Percentiles rank a stretch among this genome's conserved stretches.
These are phyloP conservation scores for Ammopiptanthus mongolicus DNA, from an alignment of 306 rosid genomes.

Conservation along the genomic window DNA sequence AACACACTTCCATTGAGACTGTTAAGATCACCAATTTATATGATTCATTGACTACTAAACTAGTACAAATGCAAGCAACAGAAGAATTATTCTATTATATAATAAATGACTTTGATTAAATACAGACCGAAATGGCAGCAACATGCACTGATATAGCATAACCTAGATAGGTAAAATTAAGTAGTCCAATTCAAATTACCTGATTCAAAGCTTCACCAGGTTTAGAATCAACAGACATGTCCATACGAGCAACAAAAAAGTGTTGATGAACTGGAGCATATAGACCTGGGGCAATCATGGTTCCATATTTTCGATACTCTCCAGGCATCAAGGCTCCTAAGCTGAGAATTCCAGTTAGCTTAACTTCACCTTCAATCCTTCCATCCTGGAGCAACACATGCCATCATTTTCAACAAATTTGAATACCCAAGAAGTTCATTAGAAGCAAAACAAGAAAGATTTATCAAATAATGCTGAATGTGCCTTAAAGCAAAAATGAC, in stretches of 20 bases:
- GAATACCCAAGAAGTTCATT: not conserved
- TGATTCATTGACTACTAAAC: not conserved
- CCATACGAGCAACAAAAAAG: slow-evolving; percentile 92
- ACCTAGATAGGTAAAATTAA: not conserved
- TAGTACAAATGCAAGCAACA: not conserved
- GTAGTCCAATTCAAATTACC: slow-evolving; percentile 36
- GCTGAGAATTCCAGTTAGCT: slow-evolving; percentile 91
- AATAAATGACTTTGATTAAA: not conserved
- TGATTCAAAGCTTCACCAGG: slow-evolving; percentile 92
- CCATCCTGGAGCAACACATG: slow-evolving; percentile 66
- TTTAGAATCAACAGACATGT: slow-evolving; percentile 94
- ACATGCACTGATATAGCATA: not conserved
- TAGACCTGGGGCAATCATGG: slow-evolving; percentile 83
- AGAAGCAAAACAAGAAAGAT: not conserved
- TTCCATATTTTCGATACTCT: slow-evolving; percentile 79
- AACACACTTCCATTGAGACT: not conserved
- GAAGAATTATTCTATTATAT: not conserved
- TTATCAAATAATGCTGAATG: not conserved
- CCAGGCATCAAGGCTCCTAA: slow-evolving; percentile 91
- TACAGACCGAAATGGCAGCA: not conserved
- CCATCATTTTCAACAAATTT: slow-evolving; percentile 16
- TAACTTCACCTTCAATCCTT: slow-evolving; percentile 90
- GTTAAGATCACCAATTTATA: not conserved
- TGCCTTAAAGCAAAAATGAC: not conserved
- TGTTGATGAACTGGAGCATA: slow-evolving; percentile 97